These are phyloP conservation scores for Gossypium stocksii DNA, from an alignment of 345 rosid genomes.

Conservation along the genomic window DNA sequence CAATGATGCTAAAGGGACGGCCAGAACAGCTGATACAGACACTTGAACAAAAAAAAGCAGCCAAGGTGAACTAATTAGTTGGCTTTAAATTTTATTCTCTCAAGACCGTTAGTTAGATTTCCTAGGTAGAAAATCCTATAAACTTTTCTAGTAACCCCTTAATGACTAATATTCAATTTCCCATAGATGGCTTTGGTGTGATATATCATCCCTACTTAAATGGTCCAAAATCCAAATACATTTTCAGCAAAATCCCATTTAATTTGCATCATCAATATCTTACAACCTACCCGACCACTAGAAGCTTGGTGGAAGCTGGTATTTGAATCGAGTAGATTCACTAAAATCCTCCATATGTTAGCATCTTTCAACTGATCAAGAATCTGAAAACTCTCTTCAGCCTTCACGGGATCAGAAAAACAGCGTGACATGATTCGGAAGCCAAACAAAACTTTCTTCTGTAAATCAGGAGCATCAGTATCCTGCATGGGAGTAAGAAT, in stretches of 20 bases:
- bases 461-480: slow-evolving; percentile 75
- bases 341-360: slow-evolving; percentile 85
- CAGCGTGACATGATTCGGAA: slow-evolving; percentile 87
- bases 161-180: not conserved
- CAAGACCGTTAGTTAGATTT: not conserved
- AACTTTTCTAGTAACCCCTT: not conserved
- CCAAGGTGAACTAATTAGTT: not conserved
- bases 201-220: not conserved
- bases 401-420: slow-evolving; percentile 72
- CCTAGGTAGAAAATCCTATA: slow-evolving; percentile 3
- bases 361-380: slow-evolving; percentile 95
- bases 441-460: slow-evolving; percentile 67
- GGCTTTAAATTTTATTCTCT: not conserved
- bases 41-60: not conserved
- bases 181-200: not conserved
- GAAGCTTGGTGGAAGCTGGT: slow-evolving; percentile 57
- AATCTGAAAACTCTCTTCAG: slow-evolving; percentile 82
- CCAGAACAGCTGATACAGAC: not conserved
- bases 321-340: slow-evolving; percentile 67
- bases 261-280: slow-evolving; percentile 7
- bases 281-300: slow-evolving; percentile 56
- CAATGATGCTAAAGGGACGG: not conserved
- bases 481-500: slow-evolving; percentile 47
- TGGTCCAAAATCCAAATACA: not conserved
- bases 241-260: not conserved